These are phyloP conservation scores for Metschnikowia proteae DNA, from an alignment of 805 yeast species.

Conservation along the genomic window DNA sequence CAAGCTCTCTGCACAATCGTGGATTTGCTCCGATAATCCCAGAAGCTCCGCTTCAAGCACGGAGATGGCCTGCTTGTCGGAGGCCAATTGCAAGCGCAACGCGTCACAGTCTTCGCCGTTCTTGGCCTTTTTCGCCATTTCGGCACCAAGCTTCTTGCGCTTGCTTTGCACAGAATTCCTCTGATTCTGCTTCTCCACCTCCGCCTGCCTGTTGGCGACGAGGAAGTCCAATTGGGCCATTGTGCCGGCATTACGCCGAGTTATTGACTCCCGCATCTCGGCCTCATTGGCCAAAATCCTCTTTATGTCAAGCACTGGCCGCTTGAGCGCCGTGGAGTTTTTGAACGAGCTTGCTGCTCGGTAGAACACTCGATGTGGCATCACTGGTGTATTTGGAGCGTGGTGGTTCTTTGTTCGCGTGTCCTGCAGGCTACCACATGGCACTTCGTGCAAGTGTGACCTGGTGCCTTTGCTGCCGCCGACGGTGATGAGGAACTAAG, in stretches of 20 bases:
- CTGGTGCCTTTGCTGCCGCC: too few species aligned
- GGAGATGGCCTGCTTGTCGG: slow-evolving; percentile 25
- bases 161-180: slow-evolving; percentile 27
- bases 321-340: slow-evolving; percentile 16
- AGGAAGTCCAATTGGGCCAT: slow-evolving; percentile 24
- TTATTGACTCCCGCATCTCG: slow-evolving; percentile 27
- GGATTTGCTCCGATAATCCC: slow-evolving; percentile 34
- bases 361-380: slow-evolving; percentile 1
- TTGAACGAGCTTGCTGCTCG: slow-evolving; percentile 17
- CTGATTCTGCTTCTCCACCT: slow-evolving; percentile 20
- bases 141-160: slow-evolving; percentile 25
- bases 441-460: too few species aligned
- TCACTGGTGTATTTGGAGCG: not conserved
- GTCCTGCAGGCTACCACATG: not conserved
- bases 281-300: slow-evolving; percentile 10
- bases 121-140: slow-evolving; percentile 20
- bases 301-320: slow-evolving; percentile 16
- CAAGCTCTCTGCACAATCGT: slow-evolving; percentile 43
- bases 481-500: too few species aligned
- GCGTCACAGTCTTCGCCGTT: slow-evolving; percentile 6
- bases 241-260: slow-evolving; percentile 23
- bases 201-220: slow-evolving; percentile 22
- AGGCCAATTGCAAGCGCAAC: slow-evolving; percentile 18
- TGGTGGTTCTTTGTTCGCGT: not conserved
- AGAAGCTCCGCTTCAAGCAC: slow-evolving; percentile 24